Percentiles rank a stretch among this genome's conserved stretches.
Conservation (phyloP, 2,329 filamentous ascomycete species). For the Aspergillaceae sp. region DNA sequence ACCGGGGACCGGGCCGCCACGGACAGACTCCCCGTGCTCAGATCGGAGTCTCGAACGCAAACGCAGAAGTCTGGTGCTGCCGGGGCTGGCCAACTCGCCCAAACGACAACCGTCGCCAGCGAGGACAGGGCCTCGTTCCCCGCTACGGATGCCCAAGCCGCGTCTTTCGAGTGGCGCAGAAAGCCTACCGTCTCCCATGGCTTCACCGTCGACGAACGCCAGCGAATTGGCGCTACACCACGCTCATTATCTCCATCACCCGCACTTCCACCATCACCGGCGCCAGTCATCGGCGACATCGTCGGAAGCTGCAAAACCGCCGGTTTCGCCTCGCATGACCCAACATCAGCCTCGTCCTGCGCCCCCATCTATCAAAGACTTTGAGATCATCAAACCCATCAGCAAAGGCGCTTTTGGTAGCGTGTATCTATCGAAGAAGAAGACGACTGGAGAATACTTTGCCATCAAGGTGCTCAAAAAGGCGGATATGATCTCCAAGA, state of each 20-base stretch:
- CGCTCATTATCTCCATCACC: slow-evolving; percentile 48
- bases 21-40: slow-evolving; percentile 84
- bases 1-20: slow-evolving; percentile 50
- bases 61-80: slow-evolving; percentile 74
- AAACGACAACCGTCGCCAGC: slow-evolving; percentile 84
- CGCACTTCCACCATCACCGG: slow-evolving; percentile 61
- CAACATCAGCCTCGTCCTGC: slow-evolving; percentile 80
- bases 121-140: slow-evolving; percentile 70
- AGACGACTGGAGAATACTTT: slow-evolving; percentile 95
- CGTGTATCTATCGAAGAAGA: slow-evolving; percentile 97
- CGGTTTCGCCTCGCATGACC: slow-evolving; percentile 72
- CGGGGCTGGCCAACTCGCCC: slow-evolving; percentile 64
- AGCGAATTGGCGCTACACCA: slow-evolving; percentile 55
- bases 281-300: slow-evolving; percentile 86
- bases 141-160: slow-evolving; percentile 76
- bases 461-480: slow-evolving; percentile 98
- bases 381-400: slow-evolving; percentile 98
- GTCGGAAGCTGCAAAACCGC: slow-evolving; percentile 58
- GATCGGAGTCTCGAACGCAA: slow-evolving; percentile 81
- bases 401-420: slow-evolving; percentile 98
- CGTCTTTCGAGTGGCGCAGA: slow-evolving; percentile 51
- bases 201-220: slow-evolving; percentile 75
- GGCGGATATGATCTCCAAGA: slow-evolving; percentile 99
- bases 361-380: slow-evolving; percentile 95
- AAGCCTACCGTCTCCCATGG: slow-evolving; percentile 68